These are phyloP conservation scores for Trichophyton rubrum DNA, from an alignment of 2,329 filamentous ascomycete species.

Conservation along the genomic window DNA sequence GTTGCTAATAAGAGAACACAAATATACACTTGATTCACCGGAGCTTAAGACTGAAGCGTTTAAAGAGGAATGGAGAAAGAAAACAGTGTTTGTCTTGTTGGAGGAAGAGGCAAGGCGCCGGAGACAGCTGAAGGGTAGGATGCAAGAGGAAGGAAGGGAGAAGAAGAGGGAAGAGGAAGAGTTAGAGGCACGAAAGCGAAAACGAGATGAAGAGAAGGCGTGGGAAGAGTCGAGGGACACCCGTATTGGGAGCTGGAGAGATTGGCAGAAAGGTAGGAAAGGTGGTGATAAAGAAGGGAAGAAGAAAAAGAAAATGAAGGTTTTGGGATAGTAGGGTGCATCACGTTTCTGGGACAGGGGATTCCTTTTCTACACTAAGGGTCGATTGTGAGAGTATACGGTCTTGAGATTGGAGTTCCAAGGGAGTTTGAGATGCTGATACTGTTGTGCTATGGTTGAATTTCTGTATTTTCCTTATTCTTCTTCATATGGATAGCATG, in stretches of 20 bases:
- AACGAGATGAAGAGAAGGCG: conserved; percentile 82
- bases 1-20: conserved; percentile 85
- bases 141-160: conserved; percentile 91
- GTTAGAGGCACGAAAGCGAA: conserved; percentile 63
- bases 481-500: not conserved
- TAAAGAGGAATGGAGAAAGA: conserved; percentile 73
- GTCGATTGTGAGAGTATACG: not conserved
- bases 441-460: not conserved
- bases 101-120: conserved; percentile 80
- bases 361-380: not conserved
- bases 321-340: conserved; percentile 24
- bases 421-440: not conserved
- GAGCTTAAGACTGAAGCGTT: conserved; percentile 74
- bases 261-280: conserved; percentile 63
- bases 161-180: conserved; percentile 79
- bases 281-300: conserved; percentile 43
- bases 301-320: conserved; percentile 46
- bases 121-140: conserved; percentile 78
- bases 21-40: conserved; percentile 77
- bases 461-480: not conserved
- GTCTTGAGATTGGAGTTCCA: not conserved
- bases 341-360: not conserved
- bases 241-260: conserved; percentile 85
- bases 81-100: conserved; percentile 77
- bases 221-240: conserved; percentile 91